phyloP scores from a whole-genome alignment of 768 basidiomycete species.

The Boletus vinaceobasis region DNA sequence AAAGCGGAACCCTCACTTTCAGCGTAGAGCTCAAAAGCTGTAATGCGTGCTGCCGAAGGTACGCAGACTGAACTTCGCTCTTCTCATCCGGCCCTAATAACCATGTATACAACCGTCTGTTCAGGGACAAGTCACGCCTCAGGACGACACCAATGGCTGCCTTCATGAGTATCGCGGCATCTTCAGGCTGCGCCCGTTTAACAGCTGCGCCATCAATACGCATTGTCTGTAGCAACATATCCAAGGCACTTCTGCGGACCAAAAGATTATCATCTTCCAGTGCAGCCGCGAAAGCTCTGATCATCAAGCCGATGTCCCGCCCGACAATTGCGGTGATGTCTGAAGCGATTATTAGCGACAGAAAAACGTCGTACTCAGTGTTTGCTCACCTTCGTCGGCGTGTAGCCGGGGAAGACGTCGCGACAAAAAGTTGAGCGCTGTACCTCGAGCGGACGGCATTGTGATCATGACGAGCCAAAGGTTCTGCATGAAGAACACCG shows the following conservation, averaged over 20 bases:
- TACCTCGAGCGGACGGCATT: constrained; percentile 77
- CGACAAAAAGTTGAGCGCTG: constrained; percentile 83
- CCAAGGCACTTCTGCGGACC: constrained; percentile 81
- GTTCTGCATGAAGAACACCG: constrained; percentile 92
- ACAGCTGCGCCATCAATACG: constrained; percentile 70
- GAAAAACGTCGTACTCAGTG: neutral
- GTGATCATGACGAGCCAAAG: constrained; percentile 94
- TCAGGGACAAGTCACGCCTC: constrained; percentile 87
- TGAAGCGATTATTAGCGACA: constrained; percentile 16
- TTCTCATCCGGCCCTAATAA: constrained; percentile 80
- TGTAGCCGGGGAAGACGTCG: constrained; percentile 71
- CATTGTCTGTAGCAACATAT: constrained; percentile 76
- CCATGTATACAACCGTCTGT: constrained; percentile 92
- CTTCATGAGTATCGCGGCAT: constrained; percentile 80
- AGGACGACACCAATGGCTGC: constrained; percentile 87
- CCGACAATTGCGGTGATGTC: constrained; percentile 76
- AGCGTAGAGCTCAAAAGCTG: constrained; percentile 68
- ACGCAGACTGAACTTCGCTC: constrained; percentile 67
- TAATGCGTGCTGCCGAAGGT: constrained; percentile 69
- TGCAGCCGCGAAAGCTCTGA: constrained; percentile 85
- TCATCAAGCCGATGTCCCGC: constrained; percentile 88
- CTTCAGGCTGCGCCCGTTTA: constrained; percentile 64
- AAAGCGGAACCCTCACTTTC: constrained; percentile 42
- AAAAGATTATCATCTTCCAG: constrained; percentile 93
- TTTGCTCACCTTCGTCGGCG: constrained; percentile 60